Evolutionary conservation across 2,329 filamentous ascomycete genomes (phyloP).

Genomic region (Aspergillus niger): DNA sequence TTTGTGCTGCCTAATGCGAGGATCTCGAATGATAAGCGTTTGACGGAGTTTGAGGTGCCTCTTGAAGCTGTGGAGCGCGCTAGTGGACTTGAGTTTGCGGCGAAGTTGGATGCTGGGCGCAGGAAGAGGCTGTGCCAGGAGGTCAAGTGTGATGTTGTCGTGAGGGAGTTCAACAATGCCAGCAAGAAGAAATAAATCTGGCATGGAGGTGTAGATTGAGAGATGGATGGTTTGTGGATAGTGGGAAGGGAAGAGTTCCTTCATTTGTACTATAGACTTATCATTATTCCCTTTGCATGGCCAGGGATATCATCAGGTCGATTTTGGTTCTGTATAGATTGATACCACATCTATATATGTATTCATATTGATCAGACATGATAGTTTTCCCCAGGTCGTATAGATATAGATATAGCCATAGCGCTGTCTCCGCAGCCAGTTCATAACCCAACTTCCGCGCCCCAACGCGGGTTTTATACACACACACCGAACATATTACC

Average conservation of each 20-base stretch:
- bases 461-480: neutral
- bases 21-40: constrained; percentile 83
- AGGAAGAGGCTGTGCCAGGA: constrained; percentile 83
- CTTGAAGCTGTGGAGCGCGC: constrained; percentile 90
- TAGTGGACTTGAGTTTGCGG: constrained; percentile 86
- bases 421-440: neutral
- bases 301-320: neutral
- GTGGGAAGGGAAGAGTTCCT: neutral
- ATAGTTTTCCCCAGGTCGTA: neutral
- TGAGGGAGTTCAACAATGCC: constrained; percentile 73
- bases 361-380: neutral
- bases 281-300: neutral
- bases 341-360: neutral
- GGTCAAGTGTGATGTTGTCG: constrained; percentile 76
- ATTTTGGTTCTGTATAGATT: neutral
- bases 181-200: constrained; percentile 45
- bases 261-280: neutral
- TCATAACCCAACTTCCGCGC: neutral
- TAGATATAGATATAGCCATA: neutral
- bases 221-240: neutral
- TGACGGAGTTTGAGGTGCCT: constrained; percentile 92
- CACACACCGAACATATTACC: neutral
- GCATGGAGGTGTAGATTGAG: neutral
- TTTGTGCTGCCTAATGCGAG: constrained; percentile 92
- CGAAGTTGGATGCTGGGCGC: constrained; percentile 71